Percentiles rank a stretch among this genome's conserved stretches.
Evolutionary conservation across 257 asterid genomes (phyloP).

Genomic region (Solanum chaucha): DNA sequence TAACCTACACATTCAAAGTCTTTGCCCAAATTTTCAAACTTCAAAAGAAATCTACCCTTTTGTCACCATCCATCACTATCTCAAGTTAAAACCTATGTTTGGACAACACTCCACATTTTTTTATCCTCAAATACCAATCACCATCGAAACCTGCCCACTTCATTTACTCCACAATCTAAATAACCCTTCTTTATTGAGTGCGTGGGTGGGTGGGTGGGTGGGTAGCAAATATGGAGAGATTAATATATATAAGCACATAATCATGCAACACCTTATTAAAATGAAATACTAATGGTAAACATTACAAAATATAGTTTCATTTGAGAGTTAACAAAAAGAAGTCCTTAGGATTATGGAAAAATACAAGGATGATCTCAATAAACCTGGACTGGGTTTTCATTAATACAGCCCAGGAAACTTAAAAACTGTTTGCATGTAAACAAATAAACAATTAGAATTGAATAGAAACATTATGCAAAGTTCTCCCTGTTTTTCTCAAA

Average conservation of each 20-base stretch:
- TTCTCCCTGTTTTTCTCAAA: neutral
- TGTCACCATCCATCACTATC: neutral
- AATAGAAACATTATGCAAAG: slow-evolving; percentile 14
- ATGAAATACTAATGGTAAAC: neutral
- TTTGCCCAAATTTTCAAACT: neutral
- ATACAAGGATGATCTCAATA: slow-evolving; percentile 13
- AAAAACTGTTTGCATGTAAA: slow-evolving; percentile 26
- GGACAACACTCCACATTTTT: neutral
- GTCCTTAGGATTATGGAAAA: slow-evolving; percentile 5
- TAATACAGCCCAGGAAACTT: slow-evolving; percentile 38
- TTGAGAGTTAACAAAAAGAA: neutral
- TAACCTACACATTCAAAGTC: neutral
- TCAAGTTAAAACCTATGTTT: neutral
- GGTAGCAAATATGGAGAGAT: neutral
- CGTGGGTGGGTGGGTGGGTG: neutral
- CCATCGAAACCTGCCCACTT: neutral
- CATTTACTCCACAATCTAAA: neutral
- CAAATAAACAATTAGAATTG: slow-evolving; percentile 31
- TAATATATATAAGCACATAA: neutral
- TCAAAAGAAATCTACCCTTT: neutral
- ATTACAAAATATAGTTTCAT: neutral
- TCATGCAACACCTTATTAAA: neutral
- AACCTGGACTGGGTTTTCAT: slow-evolving; percentile 17
- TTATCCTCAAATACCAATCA: neutral
- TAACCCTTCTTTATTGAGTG: neutral